Conservation (phyloP, 73 alveolate species). For the Paramecium biaurelia region DNA sequence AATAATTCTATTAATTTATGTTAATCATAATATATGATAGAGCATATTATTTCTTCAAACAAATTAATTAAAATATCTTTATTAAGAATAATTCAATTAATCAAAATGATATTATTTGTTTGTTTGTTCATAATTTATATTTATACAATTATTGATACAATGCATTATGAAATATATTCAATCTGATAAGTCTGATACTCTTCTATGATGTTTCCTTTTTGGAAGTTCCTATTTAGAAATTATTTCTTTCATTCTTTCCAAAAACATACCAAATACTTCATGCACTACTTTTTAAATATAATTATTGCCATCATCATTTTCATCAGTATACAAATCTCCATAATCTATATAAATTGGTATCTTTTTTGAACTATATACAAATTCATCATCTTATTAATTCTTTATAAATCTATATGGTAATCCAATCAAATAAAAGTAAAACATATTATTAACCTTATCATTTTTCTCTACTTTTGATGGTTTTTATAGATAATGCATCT, state of each 20-base stretch:
- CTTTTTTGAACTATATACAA: not conserved
- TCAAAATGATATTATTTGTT: not conserved
- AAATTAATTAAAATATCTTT: too few species aligned
- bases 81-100: not conserved
- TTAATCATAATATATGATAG: not conserved
- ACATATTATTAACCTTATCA: not conserved
- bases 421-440: not conserved
- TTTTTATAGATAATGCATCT: not conserved
- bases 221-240: not conserved
- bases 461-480: not conserved
- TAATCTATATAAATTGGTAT: not conserved
- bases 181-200: not conserved
- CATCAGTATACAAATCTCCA: not conserved
- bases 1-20: too few species aligned
- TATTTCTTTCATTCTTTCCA: not conserved
- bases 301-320: not conserved
- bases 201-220: not conserved
- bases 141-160: not conserved
- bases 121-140: not conserved
- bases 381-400: not conserved
- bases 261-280: not conserved
- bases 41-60: not conserved
- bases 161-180: not conserved
- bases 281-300: not conserved
- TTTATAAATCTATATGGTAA: not conserved